A percentile compares a stretch with the other conserved stretches of the same genome.
These are phyloP conservation scores for Calcarisporium arbuscula DNA, from an alignment of 2,329 filamentous ascomycete species.

Conservation along the genomic window DNA sequence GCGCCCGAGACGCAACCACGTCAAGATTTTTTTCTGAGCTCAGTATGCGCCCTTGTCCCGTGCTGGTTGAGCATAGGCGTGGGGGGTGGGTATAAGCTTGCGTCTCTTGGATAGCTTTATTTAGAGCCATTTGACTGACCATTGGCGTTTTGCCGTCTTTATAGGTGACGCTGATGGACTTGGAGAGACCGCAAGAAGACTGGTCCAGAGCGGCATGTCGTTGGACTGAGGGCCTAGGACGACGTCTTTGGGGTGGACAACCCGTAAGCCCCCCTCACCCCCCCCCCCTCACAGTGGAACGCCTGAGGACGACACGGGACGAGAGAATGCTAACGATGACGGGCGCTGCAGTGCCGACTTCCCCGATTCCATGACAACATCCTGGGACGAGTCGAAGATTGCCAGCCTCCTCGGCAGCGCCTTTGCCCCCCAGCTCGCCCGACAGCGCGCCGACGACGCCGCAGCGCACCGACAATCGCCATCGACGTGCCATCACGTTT, in stretches of 20 bases:
- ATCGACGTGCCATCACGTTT: constrained; percentile 61
- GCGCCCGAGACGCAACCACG: constrained; percentile 72
- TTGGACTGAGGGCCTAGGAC: constrained; percentile 69
- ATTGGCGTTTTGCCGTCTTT: too few species aligned
- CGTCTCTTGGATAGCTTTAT: too few species aligned
- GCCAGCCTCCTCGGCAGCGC: constrained; percentile 62
- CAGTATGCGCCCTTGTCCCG: constrained; percentile 36
- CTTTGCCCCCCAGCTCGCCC: constrained; percentile 61
- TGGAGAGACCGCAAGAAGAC: constrained; percentile 69
- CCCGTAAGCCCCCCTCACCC: constrained; percentile 40
- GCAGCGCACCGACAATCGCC: too few species aligned
- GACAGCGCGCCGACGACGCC: constrained; percentile 22
- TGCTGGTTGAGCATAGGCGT: not conserved
- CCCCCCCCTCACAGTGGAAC: not conserved
- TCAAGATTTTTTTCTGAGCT: constrained; percentile 90
- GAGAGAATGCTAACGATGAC: not conserved
- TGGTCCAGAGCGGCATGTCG: constrained; percentile 70
- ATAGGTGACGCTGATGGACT: constrained; percentile 79
- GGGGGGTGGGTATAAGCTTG: not conserved
- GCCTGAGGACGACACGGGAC: not conserved
- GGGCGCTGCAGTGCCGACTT: constrained; percentile 48
- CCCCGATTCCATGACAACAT: constrained; percentile 78
- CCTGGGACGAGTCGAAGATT: constrained; percentile 69
- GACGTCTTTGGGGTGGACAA: constrained; percentile 85
- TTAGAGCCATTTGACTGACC: too few species aligned